phyloP scores from a whole-genome alignment of 164 flowering plant genomes.

The Buxus sempervirens region DNA sequence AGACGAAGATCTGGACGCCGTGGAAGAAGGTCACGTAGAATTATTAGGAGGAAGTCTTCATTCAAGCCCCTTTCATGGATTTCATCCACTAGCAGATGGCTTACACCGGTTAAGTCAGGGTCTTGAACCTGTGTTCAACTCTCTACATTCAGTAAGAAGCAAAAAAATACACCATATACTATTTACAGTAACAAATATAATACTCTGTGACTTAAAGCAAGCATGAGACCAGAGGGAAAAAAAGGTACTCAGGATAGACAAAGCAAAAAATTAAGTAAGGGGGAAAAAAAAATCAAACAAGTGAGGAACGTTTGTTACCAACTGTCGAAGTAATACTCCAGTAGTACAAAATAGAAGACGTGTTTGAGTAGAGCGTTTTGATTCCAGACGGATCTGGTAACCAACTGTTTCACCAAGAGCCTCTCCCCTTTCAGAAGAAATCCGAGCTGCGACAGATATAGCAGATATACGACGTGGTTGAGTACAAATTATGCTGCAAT shows the following conservation, averaged over 20 bases:
- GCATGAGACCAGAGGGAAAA: neutral
- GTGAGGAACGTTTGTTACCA: conserved; percentile 44
- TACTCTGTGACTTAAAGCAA: neutral
- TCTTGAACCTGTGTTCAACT: conserved; percentile 65
- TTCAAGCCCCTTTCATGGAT: conserved; percentile 99
- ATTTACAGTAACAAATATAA: neutral
- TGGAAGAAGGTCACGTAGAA: conserved; percentile 86
- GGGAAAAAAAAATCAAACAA: neutral
- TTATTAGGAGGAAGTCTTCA: conserved; percentile 89
- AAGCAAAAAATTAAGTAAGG: neutral
- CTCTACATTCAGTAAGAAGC: conserved; percentile 12
- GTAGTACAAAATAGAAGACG: conserved; percentile 89
- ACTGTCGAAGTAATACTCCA: conserved; percentile 76
- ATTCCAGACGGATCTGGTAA: conserved; percentile 90
- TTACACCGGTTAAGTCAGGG: conserved; percentile 70
- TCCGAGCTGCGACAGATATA: conserved; percentile 86
- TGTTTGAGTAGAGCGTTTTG: conserved; percentile 74
- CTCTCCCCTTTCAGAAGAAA: conserved; percentile 91
- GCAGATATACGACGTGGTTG: conserved; percentile 99
- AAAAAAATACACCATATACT: conserved; percentile 3
- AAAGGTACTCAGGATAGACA: neutral
- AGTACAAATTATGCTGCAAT: conserved; percentile 88
- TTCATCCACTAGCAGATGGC: conserved; percentile 95
- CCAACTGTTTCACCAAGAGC: conserved; percentile 89
- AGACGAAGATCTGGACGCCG: conserved; percentile 85